Percentiles rank a stretch among this genome's conserved stretches.
Conservation (phyloP, 2,329 filamentous ascomycete genomes). For the Aureobasidium lini region DNA sequence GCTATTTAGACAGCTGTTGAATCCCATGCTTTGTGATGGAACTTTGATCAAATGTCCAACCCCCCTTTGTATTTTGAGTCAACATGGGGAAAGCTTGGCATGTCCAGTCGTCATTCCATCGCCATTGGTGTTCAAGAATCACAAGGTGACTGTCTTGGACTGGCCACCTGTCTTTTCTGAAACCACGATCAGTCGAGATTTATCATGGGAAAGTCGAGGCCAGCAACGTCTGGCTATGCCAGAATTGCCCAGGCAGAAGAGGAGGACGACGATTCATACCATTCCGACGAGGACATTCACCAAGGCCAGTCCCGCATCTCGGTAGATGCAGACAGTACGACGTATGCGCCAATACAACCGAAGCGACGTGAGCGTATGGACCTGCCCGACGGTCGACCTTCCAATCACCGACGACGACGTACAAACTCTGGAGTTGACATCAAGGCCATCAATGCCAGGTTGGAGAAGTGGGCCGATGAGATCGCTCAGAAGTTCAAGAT, state of each 20-base stretch:
- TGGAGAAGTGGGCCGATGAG: constrained; percentile 96
- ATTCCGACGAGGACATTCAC: constrained; percentile 24
- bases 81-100: constrained; percentile 2
- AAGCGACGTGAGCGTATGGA: constrained; percentile 39
- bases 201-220: constrained; percentile 22
- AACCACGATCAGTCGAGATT: not conserved
- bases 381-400: constrained; percentile 26
- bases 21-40: no score
- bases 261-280: constrained; percentile 35
- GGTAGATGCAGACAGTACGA: constrained; percentile 18
- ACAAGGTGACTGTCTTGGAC: not conserved
- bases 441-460: constrained; percentile 91
- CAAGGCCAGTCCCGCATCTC: constrained; percentile 29
- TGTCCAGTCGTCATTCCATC: constrained; percentile 1
- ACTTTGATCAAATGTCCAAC: not conserved
- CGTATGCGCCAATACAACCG: constrained; percentile 42
- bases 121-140: not conserved
- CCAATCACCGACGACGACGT: constrained; percentile 42
- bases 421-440: constrained; percentile 91
- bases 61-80: not conserved
- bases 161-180: constrained; percentile 1
- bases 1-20: no score
- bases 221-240: constrained; percentile 43
- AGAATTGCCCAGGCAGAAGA: constrained; percentile 47
- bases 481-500: constrained; percentile 97